Conservation (phyloP, 78 protist genomes). For the Diacronema lutheri region DNA sequence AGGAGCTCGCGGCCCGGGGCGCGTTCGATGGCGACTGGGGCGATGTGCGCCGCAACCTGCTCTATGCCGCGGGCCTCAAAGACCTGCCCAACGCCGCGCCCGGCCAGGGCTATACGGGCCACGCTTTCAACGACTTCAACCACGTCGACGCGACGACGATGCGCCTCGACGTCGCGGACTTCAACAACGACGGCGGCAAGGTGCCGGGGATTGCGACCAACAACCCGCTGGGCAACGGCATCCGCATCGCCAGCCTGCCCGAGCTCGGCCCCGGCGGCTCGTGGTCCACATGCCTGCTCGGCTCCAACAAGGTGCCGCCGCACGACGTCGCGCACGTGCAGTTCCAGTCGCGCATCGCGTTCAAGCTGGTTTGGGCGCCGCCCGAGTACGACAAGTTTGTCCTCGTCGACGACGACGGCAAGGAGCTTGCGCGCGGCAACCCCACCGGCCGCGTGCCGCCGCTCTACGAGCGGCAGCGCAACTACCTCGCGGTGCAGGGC, state of each 20-base stretch:
- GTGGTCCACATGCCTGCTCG: conserved; percentile 4
- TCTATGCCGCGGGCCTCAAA: conserved; percentile 5
- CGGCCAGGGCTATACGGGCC: conserved; percentile 9
- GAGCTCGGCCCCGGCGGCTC: neutral
- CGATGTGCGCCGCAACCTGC: neutral
- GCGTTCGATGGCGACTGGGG: neutral
- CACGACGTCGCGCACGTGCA: conserved; percentile 17
- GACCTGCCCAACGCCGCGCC: neutral
- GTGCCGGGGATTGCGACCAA: neutral
- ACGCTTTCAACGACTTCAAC: conserved; percentile 14
- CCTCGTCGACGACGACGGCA: conserved; percentile 6
- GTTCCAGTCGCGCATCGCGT: neutral
- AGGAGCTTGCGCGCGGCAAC: neutral
- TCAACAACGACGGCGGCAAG: neutral
- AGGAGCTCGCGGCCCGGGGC: neutral
- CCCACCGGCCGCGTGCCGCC: neutral
- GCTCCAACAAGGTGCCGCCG: neutral
- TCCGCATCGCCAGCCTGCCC: neutral
- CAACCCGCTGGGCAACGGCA: conserved; percentile 11
- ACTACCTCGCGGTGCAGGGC: neutral
- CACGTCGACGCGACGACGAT: conserved; percentile 9
- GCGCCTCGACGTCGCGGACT: conserved; percentile 3
- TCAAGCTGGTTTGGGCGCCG: conserved; percentile 1
- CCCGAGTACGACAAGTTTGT: neutral
- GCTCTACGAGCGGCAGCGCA: neutral